These are phyloP conservation scores for Termitomyces sp. DNA, from an alignment of 768 basidiomycete species.

Conservation along the genomic window DNA sequence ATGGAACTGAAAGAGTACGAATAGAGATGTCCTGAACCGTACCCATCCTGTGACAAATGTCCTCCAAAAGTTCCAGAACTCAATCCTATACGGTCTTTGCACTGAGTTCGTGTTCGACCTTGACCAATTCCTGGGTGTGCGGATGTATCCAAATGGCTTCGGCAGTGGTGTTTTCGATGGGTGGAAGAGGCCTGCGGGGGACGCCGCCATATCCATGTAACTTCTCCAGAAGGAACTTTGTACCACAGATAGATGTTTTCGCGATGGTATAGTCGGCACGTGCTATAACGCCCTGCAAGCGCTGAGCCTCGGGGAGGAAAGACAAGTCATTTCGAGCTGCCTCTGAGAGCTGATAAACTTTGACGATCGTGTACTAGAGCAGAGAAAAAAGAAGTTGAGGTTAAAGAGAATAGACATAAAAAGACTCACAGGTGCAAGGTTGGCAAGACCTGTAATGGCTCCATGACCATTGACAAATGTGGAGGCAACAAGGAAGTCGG, in stretches of 20 bases:
- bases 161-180: constrained; percentile 53
- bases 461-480: constrained; percentile 75
- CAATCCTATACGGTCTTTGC: constrained; percentile 31
- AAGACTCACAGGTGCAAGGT: constrained; percentile 66
- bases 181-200: constrained; percentile 75
- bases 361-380: constrained; percentile 51
- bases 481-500: constrained; percentile 79
- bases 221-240: constrained; percentile 75
- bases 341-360: constrained; percentile 61
- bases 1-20: constrained; percentile 5
- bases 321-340: constrained; percentile 51
- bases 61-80: constrained; percentile 10
- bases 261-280: constrained; percentile 79
- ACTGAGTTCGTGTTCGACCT: constrained; percentile 55
- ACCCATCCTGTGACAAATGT: constrained; percentile 1
- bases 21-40: constrained; percentile 1
- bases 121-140: constrained; percentile 65
- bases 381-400: constrained; percentile 5
- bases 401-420: constrained; percentile 2
- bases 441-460: constrained; percentile 87
- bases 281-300: constrained; percentile 77
- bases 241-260: constrained; percentile 73
- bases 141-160: constrained; percentile 68
- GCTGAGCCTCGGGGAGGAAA: constrained; percentile 64
- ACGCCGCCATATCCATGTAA: constrained; percentile 78